phyloP scores from a whole-genome alignment of 805 yeast species.

The Zygotorulaspora danielsina region DNA sequence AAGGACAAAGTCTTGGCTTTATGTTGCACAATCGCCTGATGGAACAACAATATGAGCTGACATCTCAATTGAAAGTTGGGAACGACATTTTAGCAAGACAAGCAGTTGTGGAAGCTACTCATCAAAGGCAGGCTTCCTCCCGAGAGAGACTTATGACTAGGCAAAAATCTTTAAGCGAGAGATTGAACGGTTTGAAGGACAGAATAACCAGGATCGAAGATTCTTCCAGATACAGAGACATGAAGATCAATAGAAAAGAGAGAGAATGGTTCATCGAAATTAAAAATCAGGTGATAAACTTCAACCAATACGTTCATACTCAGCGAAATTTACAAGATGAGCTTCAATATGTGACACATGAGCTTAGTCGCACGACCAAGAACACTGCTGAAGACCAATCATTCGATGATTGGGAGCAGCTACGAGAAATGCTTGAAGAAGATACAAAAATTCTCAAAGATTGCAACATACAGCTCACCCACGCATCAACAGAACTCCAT shows the following conservation, averaged over 20 bases:
- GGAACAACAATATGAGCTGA: constrained; percentile 42
- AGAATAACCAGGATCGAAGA: constrained; percentile 25
- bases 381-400: constrained; percentile 11
- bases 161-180: constrained; percentile 32
- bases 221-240: constrained; percentile 18
- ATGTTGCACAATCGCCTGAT: constrained; percentile 36
- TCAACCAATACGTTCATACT: constrained; percentile 33
- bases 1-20: constrained; percentile 35
- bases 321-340: constrained; percentile 30
- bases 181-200: constrained; percentile 28
- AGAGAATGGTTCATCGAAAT: constrained; percentile 45
- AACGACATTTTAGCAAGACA: constrained; percentile 23
- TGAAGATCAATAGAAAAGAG: constrained; percentile 41
- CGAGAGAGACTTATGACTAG: constrained; percentile 28
- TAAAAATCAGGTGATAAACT: constrained; percentile 29
- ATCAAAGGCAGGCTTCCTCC: constrained; percentile 14
- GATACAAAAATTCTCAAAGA: constrained; percentile 33
- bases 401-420: constrained; percentile 32
- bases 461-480: constrained; percentile 20
- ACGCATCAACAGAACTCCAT: constrained; percentile 10
- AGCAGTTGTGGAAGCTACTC: constrained; percentile 13
- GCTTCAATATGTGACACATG: constrained; percentile 27
- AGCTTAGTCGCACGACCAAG: constrained; percentile 18
- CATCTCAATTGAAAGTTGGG: constrained; percentile 37
- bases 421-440: constrained; percentile 33